Evolutionary conservation across 2,329 filamentous ascomycete genomes (phyloP), one percentile per base, ranked within the genome.

Genomic region (Lachnellula suecica): DNA sequence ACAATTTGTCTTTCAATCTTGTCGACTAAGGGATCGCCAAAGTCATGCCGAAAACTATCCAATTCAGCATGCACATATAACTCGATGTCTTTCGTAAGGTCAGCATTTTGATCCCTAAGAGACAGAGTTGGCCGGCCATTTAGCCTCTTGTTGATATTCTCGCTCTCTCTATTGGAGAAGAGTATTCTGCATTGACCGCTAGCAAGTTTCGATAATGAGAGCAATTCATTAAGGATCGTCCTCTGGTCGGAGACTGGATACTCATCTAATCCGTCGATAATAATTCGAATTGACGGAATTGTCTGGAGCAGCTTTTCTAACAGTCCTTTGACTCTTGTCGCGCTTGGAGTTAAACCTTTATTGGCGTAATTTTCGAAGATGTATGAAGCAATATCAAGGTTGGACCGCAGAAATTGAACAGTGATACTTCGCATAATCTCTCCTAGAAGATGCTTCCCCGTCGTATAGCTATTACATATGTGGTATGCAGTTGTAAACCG

Each of bases 221-320:
- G 17, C 15, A 53, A 22, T 19, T 52, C 53, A 17, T 24, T n/a
- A 19, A 55, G 17, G 7, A 55, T 55, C 20, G 31, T 27, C 17
- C 25, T 42, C 13, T 55, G 53, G 19, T 49, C 40, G 15, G 13
- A 13, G 6, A 49, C 41, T 9, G 38, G 44, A 42, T 44, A 57
- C 29, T 57, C 54, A 25, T 57, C 54, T 9, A 57, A 19, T 19
- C 54, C 54, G 37, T 57, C 54, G 19, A 57, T 40, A 9, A 51
- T 47, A 11, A 55, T 46, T 29, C 49, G 49, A 4, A 49, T 40
- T 6, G 38, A 22, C 2, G 22, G 10, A 40, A 52, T 49, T 15
- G 49, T 40, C 29, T 20, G 24, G 5, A 54, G 11, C 4, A 54
- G 44, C 13, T 54, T 38, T n/a, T 37, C 29, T 11, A 54, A 24